A percentile compares a stretch with the other conserved stretches of the same genome.
Evolutionary conservation across 2,329 filamentous ascomycete species (phyloP).

Genomic region (Microthyrium microscopicum): DNA sequence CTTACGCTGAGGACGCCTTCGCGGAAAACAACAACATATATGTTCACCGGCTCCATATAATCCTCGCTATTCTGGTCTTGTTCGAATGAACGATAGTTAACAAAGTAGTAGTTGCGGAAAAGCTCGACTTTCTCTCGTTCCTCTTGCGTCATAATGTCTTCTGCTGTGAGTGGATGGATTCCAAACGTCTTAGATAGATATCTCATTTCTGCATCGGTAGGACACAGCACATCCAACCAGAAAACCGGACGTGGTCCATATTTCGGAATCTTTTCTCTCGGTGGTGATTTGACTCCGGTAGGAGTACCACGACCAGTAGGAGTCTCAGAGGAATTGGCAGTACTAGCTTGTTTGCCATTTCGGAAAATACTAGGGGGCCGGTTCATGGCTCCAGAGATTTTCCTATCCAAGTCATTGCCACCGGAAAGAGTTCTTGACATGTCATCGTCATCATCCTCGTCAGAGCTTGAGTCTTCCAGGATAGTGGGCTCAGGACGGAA

Average conservation of each 20-base stretch:
- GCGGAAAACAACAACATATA: conserved; percentile 93
- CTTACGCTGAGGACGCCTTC: conserved; percentile 66
- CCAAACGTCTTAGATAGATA: conserved; percentile 82
- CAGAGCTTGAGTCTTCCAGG: conserved; percentile 43
- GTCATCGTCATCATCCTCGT: conserved; percentile 41
- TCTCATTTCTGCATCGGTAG: conserved; percentile 92
- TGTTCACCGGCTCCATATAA: conserved; percentile 88
- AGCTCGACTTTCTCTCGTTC: conserved; percentile 95
- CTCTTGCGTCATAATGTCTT: conserved; percentile 96
- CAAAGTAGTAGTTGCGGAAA: conserved; percentile 95
- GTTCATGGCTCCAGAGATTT: neutral
- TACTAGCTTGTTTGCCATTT: neutral
- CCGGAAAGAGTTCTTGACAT: neutral
- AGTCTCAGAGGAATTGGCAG: neutral
- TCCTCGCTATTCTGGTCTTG: conserved; percentile 80
- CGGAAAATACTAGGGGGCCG: neutral
- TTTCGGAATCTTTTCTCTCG: conserved; percentile 13
- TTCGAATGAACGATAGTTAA: conserved; percentile 96
- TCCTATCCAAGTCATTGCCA: conserved; percentile 1
- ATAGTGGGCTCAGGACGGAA: conserved; percentile 67
- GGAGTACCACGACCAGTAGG: conserved; percentile 6
- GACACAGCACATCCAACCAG: conserved; percentile 87
- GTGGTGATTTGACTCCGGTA: conserved; percentile 8
- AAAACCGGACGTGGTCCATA: conserved; percentile 76
- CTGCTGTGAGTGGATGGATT: conserved; percentile 85